Conservation (phyloP, 345 rosid species). For the Combretum micranthum region DNA sequence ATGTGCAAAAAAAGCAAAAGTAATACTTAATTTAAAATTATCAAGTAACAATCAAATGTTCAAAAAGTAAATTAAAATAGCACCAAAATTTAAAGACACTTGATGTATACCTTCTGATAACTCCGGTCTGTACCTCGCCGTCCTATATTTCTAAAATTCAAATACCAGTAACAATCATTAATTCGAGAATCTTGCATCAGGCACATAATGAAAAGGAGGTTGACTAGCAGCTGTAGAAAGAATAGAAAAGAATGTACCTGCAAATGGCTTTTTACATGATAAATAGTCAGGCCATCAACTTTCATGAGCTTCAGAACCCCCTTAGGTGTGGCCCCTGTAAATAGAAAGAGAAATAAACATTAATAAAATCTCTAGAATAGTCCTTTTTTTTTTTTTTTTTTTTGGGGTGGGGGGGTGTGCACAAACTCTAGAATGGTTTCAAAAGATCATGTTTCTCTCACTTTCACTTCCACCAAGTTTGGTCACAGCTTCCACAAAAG, state of each 20-base stretch:
- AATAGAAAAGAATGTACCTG: constrained; percentile 42
- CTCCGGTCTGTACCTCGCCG: constrained; percentile 70
- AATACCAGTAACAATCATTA: constrained; percentile 15
- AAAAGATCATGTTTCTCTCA: constrained; percentile 18
- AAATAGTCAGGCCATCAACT: constrained; percentile 77
- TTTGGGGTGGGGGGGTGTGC: too few relatives aligned
- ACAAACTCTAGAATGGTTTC: neutral
- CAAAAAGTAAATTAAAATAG: neutral
- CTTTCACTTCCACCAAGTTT: constrained; percentile 84
- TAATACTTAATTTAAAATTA: neutral
- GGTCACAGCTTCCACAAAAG: constrained; percentile 85
- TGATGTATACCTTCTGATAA: constrained; percentile 56
- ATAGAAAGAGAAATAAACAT: constrained; percentile 20
- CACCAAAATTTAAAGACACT: constrained; percentile 6
- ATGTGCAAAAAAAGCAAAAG: too few relatives aligned
- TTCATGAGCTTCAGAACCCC: constrained; percentile 86
- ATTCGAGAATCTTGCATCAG: neutral
- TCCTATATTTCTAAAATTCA: constrained; percentile 79
- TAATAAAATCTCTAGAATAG: neutral
- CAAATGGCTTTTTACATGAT: constrained; percentile 91
- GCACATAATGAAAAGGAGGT: too few relatives aligned
- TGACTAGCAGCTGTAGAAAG: neutral
- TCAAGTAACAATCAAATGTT: neutral
- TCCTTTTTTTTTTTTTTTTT: too few relatives aligned
- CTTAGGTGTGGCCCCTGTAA: constrained; percentile 88